phyloP scores from a whole-genome alignment of 768 basidiomycete species.

The Mycena metata region DNA sequence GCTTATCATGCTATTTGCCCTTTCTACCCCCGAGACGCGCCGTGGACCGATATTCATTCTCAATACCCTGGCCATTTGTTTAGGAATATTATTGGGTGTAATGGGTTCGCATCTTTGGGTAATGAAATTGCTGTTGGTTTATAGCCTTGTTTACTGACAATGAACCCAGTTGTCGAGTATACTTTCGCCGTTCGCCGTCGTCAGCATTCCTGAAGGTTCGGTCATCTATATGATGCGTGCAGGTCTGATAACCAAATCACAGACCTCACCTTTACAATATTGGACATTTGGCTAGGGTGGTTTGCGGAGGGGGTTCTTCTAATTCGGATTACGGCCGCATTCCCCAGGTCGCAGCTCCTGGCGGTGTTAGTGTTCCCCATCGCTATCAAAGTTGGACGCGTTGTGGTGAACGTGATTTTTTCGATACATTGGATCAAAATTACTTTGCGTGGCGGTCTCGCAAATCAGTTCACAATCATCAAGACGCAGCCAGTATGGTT shows the following conservation, averaged over 20 bases:
- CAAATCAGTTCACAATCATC: not conserved
- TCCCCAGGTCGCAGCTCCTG: not conserved
- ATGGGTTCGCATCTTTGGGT: not conserved
- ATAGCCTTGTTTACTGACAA: no score
- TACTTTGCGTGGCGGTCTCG: not conserved
- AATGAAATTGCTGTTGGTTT: not conserved
- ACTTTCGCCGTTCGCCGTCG: not conserved
- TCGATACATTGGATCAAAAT: slow-evolving; percentile 8
- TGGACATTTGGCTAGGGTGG: slow-evolving; percentile 10
- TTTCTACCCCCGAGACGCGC: slow-evolving; percentile 1
- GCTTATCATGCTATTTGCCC: slow-evolving; percentile 9
- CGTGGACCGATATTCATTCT: slow-evolving; percentile 22
- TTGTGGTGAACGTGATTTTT: slow-evolving; percentile 1
- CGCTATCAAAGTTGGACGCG: not conserved
- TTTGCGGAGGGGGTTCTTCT: slow-evolving; percentile 10
- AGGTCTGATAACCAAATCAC: not conserved
- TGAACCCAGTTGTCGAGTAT: slow-evolving; percentile 1
- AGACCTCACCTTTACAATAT: not conserved
- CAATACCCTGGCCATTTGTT: not conserved
- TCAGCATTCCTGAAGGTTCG: slow-evolving; percentile 6
- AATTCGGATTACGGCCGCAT: slow-evolving; percentile 5
- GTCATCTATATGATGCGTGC: not conserved
- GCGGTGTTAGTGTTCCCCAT: slow-evolving; percentile 12
- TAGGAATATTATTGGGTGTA: not conserved
- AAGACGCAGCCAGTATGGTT: not conserved